A percentile compares a stretch with the other conserved stretches of the same genome.
Conservation (phyloP, 1,284 basidiomycete species). For the Xanthoconium separans region DNA sequence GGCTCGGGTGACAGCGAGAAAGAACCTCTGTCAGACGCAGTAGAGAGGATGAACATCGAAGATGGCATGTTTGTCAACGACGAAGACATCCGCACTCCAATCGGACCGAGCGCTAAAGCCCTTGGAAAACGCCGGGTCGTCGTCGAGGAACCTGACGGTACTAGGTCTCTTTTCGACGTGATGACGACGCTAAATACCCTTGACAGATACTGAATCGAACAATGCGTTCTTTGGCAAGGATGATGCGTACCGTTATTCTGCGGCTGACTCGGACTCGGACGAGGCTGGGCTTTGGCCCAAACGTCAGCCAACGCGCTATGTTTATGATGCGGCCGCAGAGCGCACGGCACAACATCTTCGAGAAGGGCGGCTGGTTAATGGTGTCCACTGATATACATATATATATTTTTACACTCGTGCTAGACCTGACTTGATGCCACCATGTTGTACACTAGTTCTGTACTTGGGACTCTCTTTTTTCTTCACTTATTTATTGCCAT, state of each 20-base stretch:
- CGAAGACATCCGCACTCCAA: slow-evolving; percentile 35
- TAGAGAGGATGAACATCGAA: slow-evolving; percentile 34
- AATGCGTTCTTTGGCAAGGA: slow-evolving; percentile 43
- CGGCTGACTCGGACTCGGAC: slow-evolving; percentile 40
- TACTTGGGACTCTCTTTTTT: slow-evolving; percentile 6
- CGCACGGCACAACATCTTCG: slow-evolving; percentile 59
- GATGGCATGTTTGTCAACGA: slow-evolving; percentile 29
- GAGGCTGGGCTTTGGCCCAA: slow-evolving; percentile 31
- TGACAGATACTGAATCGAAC: slow-evolving; percentile 40
- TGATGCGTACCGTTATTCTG: slow-evolving; percentile 26
- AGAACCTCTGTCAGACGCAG: slow-evolving; percentile 19
- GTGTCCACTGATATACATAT: slow-evolving; percentile 36
- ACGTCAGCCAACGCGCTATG: slow-evolving; percentile 61
- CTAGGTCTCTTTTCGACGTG: slow-evolving; percentile 8
- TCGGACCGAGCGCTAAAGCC: slow-evolving; percentile 71
- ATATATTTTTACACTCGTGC: no score
- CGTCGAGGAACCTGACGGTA: slow-evolving; percentile 48
- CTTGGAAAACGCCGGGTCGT: slow-evolving; percentile 75
- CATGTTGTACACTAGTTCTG: slow-evolving; percentile 29
- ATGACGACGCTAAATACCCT: slow-evolving; percentile 4
- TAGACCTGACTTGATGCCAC: slow-evolving; percentile 7
- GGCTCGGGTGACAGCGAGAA: slow-evolving; percentile 25
- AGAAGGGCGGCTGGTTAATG: slow-evolving; percentile 41
- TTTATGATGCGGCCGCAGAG: slow-evolving; percentile 81
- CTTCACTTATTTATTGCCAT: slow-evolving; percentile 22